A percentile compares a stretch with the other conserved stretches of the same genome.
Evolutionary conservation across 208 protist genomes (phyloP).

Genomic region (Acanthamoeba castellanii): DNA sequence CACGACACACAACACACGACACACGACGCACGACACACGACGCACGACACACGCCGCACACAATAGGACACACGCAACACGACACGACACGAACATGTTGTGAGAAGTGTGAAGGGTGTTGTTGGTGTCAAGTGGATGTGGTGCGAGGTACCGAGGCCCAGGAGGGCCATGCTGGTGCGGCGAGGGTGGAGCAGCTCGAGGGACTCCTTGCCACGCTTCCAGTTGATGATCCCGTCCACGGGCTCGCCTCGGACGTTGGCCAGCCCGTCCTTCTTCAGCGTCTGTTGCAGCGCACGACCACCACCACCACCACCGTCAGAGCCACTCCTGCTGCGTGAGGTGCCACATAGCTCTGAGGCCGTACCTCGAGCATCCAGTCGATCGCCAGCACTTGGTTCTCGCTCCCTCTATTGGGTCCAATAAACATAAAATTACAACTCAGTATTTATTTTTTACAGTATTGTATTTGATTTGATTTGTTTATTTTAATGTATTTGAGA

Average conservation of each 20-base stretch:
- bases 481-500: neutral
- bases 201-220: slow-evolving; percentile 7
- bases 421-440: neutral
- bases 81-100: neutral
- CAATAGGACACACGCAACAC: too few relatives aligned
- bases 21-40: neutral
- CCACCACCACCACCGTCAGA: neutral
- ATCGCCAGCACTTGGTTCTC: slow-evolving; percentile 7
- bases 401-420: neutral
- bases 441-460: neutral
- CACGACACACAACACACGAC: too few relatives aligned
- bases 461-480: neutral
- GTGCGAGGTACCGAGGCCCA: neutral
- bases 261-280: slow-evolving; percentile 33
- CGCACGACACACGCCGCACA: too few relatives aligned
- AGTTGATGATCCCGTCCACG: slow-evolving; percentile 51
- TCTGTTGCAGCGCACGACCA: neutral
- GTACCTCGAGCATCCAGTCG: slow-evolving; percentile 63
- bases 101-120: neutral
- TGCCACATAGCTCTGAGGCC: neutral
- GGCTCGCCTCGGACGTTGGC: neutral
- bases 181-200: slow-evolving; percentile 31
- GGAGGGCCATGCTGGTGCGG: neutral
- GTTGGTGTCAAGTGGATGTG: too few relatives aligned
- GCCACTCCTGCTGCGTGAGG: neutral